These are phyloP conservation scores for Adansonia rubrostipa DNA, from an alignment of 441 rosid genomes.

Conservation along the genomic window DNA sequence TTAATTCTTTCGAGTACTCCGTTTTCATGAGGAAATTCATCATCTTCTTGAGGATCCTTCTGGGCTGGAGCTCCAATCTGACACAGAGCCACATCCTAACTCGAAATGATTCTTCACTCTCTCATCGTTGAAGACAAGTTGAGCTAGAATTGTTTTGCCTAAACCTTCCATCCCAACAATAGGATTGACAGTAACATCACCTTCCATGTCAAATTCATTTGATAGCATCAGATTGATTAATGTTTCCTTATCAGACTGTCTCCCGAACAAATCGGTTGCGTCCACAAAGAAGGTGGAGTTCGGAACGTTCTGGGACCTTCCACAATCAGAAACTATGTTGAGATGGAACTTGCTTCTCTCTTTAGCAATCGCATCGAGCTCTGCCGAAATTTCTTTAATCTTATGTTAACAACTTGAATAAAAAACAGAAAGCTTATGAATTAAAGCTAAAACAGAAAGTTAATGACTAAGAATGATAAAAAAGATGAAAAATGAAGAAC, in stretches of 20 bases:
- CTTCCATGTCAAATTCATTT: neutral
- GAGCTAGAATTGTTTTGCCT: slow-evolving; percentile 19
- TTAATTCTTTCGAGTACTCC: neutral
- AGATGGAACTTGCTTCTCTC: neutral
- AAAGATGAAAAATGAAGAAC: too few relatives aligned
- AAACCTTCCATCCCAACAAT: slow-evolving; percentile 16
- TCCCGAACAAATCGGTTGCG: neutral
- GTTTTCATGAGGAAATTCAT: slow-evolving; percentile 8
- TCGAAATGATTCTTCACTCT: slow-evolving; percentile 19
- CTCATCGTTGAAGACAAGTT: slow-evolving; percentile 10
- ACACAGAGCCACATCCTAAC: slow-evolving; percentile 21
- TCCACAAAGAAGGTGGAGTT: neutral
- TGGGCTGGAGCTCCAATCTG: neutral
- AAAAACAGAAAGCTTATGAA: too few relatives aligned
- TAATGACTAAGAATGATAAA: too few relatives aligned
- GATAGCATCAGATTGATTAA: neutral
- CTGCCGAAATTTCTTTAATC: neutral
- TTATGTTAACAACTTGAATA: too few relatives aligned
- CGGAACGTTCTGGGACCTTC: neutral
- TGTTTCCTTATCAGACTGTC: neutral
- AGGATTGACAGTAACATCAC: slow-evolving; percentile 13
- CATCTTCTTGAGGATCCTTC: slow-evolving; percentile 5
- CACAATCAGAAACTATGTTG: neutral
- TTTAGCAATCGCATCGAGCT: neutral
- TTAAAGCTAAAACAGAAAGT: too few relatives aligned